Evolutionary conservation across 2,329 filamentous ascomycete genomes (phyloP), one percentile per base, ranked within the genome.

Genomic region (Fusarium pseudograminearum): DNA sequence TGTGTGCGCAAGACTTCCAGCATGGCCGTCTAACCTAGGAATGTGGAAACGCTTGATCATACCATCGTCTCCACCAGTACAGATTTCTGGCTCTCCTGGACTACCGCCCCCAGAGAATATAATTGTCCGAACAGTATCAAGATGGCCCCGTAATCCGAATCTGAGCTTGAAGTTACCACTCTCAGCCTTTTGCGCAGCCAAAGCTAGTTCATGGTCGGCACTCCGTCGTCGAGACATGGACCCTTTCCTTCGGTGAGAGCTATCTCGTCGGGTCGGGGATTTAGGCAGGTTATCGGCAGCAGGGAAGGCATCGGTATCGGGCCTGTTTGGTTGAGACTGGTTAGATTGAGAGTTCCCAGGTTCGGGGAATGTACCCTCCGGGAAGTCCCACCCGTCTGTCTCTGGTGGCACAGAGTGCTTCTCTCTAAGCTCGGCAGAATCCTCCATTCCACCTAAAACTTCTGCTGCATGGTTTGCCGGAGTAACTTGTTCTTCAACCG

Each of bases 21-120:
- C 71, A 80, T 88, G 77, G 77, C 82, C 74, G 58, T 91, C 91
- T 70, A 94, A 92, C 42, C 92, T 90, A 12, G 96, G 96, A 64
- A 99, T 94, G 74, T 97, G 94, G 90, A 97, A 99, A 54, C 96
- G 89, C 80, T 99, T 99, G 78, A 99, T 92, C 74, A 95, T 92
- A 60, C 95, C 95, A 78, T 99, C 96, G 75, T 99, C 96, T 58
- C 95, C 93, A 51, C 93, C 93, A 5, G 95, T 99, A 80, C 95
- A 98, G 56, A 99, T 95, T 79, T 99, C 96, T 3, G 96, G 96
- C 77, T 99, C 96, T 5, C 93, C 93, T 5, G 94, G 94, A 76
- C 94, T 98, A 65, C 96, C 96, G 42, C 96, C 96, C 26, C 96
- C 96, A 2, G 94, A 98, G 81, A 99, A 99, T 69, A 98, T 97